phyloP scores from a whole-genome alignment of 1,284 basidiomycete species.

The Uromyces viciae-fabae region DNA sequence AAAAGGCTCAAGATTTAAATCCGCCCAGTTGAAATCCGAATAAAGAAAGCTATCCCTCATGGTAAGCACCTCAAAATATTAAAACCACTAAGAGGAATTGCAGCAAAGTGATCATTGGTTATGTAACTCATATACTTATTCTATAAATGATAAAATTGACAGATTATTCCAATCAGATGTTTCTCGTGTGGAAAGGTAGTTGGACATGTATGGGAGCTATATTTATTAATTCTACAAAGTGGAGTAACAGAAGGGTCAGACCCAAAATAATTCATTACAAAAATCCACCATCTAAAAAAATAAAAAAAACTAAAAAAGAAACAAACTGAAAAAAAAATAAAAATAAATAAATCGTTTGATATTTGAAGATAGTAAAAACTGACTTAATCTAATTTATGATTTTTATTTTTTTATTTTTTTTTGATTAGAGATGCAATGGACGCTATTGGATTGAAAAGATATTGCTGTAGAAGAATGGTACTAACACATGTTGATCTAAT shows the following conservation, averaged over 20 bases:
- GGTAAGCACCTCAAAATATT: not conserved
- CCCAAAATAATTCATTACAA: no score
- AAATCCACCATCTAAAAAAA: not conserved
- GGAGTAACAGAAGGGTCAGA: constrained; percentile 41
- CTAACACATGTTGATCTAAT: constrained; percentile 95
- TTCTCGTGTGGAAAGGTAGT: constrained; percentile 92
- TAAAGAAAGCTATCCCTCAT: not conserved
- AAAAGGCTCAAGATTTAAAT: not conserved
- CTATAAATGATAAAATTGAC: no score
- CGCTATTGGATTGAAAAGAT: constrained; percentile 81
- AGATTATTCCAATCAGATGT: constrained; percentile 82
- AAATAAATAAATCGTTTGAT: no score
- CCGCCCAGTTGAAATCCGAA: no score
- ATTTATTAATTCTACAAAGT: constrained; percentile 37
- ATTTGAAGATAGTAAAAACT: no score
- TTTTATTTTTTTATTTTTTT: not conserved
- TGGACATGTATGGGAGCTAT: constrained; percentile 56
- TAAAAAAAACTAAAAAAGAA: not conserved
- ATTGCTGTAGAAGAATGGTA: constrained; percentile 96
- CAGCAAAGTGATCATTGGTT: no score
- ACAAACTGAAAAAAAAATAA: not conserved
- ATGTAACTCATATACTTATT: not conserved
- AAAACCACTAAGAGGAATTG: no score
- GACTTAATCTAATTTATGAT: no score
- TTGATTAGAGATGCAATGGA: constrained; percentile 77